Evolutionary conservation across 306 rosid species (phyloP), one percentile per base, ranked within the genome.

Genomic region (Casuarina cunninghamiana): DNA sequence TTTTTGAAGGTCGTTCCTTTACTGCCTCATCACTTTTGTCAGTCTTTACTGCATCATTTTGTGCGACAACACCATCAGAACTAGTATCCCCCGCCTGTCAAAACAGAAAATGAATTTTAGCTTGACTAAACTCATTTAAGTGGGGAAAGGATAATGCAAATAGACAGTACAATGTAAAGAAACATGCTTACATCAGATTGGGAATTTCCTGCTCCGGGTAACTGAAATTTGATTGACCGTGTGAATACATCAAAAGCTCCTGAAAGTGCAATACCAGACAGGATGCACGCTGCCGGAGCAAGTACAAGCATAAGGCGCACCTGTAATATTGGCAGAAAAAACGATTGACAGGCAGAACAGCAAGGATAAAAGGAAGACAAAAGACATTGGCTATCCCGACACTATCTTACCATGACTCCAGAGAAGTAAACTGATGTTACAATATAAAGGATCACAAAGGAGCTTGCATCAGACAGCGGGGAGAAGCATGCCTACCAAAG

Each of bases 241-340:
- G 99, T 91, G 78, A 96, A 90, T 83, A 93, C 94, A 74, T 96
- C 97, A 85, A 96, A 96, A 84, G 99, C 93, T 79, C 90, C 94
- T 75, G 99, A 96, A 70, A 96, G 98, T 67, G 99, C 99, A 87
- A 96, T 91, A 78, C 99, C 99, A 58, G 99, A 96, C 89, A 90
- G 37, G 81, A 96, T 96, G 85, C 99, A 96, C 55, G 99, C 99
- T 45, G 99, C 98, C 70, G 99, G 99, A 71, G 99, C 99, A 87
- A 96, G 84, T 65, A 96, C 99, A 42, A 96, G 96, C 99, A 96
- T 96, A 76, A 96, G 88, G 61, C 99, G 97, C 79, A 96, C 99
- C 99, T 96, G 88, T 84, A 19, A 70, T 42, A 86, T 83, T 57
- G 71, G 65, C 51, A 69, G 71, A 81, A 58, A 51, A 42, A 76